Conservation (phyloP, 2,329 filamentous ascomycete genomes). For the Simplicillium sp. region DNA sequence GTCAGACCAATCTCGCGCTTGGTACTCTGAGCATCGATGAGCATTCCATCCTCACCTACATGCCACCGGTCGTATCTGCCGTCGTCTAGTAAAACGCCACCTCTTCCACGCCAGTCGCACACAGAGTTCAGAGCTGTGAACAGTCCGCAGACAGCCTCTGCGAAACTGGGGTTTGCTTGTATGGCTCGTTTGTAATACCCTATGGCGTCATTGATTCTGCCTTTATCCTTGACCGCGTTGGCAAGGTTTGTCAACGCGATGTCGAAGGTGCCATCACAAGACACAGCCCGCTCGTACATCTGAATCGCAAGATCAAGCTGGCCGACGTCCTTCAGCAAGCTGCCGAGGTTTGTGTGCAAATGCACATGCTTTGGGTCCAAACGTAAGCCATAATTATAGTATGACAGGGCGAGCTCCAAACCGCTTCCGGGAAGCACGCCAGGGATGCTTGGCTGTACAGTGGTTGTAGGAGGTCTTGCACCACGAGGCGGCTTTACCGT, state of each 20-base stretch:
- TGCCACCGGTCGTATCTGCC: constrained; percentile 85
- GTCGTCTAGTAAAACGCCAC: constrained; percentile 67
- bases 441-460: constrained; percentile 44
- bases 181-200: constrained; percentile 86
- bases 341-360: constrained; percentile 92
- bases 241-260: constrained; percentile 94
- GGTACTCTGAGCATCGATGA: constrained; percentile 59
- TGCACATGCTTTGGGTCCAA: constrained; percentile 88
- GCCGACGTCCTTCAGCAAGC: constrained; percentile 90
- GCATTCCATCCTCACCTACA: constrained; percentile 74
- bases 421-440: constrained; percentile 82
- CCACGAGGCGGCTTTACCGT: constrained; percentile 20
- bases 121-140: constrained; percentile 94
- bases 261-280: constrained; percentile 88
- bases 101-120: constrained; percentile 85
- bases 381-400: constrained; percentile 88
- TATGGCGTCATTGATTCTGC: constrained; percentile 85
- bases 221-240: constrained; percentile 96
- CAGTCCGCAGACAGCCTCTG: constrained; percentile 91
- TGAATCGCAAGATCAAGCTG: constrained; percentile 84
- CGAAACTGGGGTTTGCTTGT: constrained; percentile 85
- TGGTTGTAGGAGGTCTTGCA: constrained; percentile 5
- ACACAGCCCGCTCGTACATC: constrained; percentile 94
- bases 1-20: constrained; percentile 69
- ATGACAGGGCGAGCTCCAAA: constrained; percentile 76